Conservation (phyloP, 306 rosid genomes). For the Bauhinia variegata region DNA sequence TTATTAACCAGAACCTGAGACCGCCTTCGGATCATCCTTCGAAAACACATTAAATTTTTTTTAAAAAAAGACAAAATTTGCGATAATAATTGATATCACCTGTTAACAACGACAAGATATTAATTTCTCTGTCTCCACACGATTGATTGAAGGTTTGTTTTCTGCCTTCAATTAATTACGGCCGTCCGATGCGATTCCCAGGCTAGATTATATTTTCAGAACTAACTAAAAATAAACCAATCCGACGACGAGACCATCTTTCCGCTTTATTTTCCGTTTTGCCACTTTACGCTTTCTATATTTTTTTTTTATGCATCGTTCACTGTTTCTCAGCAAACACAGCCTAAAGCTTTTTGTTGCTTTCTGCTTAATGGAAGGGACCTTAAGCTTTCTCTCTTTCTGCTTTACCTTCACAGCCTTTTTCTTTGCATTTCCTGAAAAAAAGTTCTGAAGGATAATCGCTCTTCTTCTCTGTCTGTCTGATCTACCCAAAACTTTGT, state of each 20-base stretch:
- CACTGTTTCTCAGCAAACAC: slow-evolving; percentile 53
- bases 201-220: background rate
- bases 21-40: background rate
- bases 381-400: slow-evolving; percentile 41
- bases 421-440: slow-evolving; percentile 39
- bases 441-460: slow-evolving; percentile 16
- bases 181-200: slow-evolving; percentile 39
- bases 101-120: slow-evolving; percentile 50
- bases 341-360: slow-evolving; percentile 63
- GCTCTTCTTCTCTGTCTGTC: slow-evolving; percentile 41
- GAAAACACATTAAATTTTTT: background rate
- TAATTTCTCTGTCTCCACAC: slow-evolving; percentile 35
- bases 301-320: slow-evolving; percentile 20
- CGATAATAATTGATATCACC: slow-evolving; percentile 39
- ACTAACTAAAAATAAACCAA: background rate
- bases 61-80: background rate
- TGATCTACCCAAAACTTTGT: slow-evolving; percentile 46
- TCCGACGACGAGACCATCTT: slow-evolving; percentile 11
- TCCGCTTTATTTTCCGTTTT: slow-evolving; percentile 42
- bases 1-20: background rate
- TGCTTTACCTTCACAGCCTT: slow-evolving; percentile 26
- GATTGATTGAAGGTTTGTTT: slow-evolving; percentile 35
- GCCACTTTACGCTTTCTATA: slow-evolving; percentile 41
- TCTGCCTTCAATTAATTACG: slow-evolving; percentile 26
- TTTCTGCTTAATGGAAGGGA: slow-evolving; percentile 85